Base-by-base conservation (phyloP, 176 grass and related monocot genomes). In the Oryza meridionalis region DNA sequence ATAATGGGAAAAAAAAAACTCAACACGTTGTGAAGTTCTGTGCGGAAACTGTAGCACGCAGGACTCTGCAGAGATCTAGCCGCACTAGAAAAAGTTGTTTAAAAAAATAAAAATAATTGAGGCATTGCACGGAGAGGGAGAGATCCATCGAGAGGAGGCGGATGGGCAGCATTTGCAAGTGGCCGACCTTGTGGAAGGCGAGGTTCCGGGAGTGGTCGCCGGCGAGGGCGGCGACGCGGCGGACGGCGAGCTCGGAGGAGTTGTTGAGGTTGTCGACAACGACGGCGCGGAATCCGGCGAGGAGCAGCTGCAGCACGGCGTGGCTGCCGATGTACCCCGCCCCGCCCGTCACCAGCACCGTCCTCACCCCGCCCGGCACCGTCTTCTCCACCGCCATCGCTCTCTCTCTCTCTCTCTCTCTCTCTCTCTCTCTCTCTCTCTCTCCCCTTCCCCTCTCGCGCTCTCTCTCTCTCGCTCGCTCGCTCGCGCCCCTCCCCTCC, bases 311-410 rank as follows among this genome's bases (percentile, higher is more conserved):
- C 70, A 96, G 86, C 77, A 89, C 90, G 64, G 94, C 92, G 88
- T 96, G 94, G 88, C 90, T 96, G 25, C 94, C 94, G 75, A 96
- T 93, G 94, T 96, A 96, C 4, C 94, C 94, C 1, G 94, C 94
- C 42, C 94, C 94, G 5, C 94, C 94, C 11, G 94, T 96, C 4
- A 96, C 94, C 43, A 94, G 90, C 50, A 94, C 87, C 22, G 92
- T 86, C 79, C 78, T 84, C 44, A n/a, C 65, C 75, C 42, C 70
- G 14, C 21, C 84, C 1, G 50, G 29, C 51, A 65, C 51, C 67
- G 79, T 31, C 74, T 73, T 82, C 86, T 83, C 86, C 58, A 88
- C 86, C 29, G 86, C 86, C 86, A 88, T 88, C 72, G 7, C 46
- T 10, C 35, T 2, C 19, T 9, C 42, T 5, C 50, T 9, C 40